Percentiles rank a stretch among this genome's conserved stretches.
These are phyloP conservation scores for Euphorbia lathyris DNA, from an alignment of 345 rosid species.

Conservation along the genomic window DNA sequence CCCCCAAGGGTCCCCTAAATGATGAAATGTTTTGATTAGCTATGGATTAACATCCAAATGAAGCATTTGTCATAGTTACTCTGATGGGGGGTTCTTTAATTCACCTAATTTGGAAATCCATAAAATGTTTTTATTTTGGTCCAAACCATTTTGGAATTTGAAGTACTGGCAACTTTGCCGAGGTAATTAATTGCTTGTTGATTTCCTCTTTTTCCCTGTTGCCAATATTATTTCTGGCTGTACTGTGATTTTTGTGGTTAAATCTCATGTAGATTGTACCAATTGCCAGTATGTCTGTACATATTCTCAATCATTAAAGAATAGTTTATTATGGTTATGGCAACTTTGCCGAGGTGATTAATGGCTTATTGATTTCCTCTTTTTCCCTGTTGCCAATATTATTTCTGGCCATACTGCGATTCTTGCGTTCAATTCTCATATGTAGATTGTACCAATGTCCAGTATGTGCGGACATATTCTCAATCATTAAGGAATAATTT, in stretches of 20 bases:
- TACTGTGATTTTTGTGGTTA: not conserved
- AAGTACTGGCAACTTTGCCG: slow-evolving; percentile 42
- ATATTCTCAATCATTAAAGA: not conserved
- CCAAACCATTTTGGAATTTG: not conserved
- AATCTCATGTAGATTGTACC: not conserved
- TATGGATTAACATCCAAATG: slow-evolving; percentile 63
- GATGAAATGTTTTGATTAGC: slow-evolving; percentile 52
- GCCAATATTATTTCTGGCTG: slow-evolving; percentile 28
- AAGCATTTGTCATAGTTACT: slow-evolving; percentile 83
- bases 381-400: slow-evolving; percentile 56
- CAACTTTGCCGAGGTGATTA: slow-evolving; percentile 52
- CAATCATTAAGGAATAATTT: not conserved
- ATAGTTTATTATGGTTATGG: not conserved
- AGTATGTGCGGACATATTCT: not conserved
- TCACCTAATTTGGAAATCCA: too few species aligned
- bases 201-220: slow-evolving; percentile 53
- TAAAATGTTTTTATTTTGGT: not conserved
- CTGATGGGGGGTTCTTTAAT: slow-evolving; percentile 44
- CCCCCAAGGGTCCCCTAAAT: slow-evolving; percentile 29
- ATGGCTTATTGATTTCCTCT: slow-evolving; percentile 31
- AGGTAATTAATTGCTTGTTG: slow-evolving; percentile 37
- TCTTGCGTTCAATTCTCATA: not conserved
- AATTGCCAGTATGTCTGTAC: not conserved
- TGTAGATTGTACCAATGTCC: not conserved
- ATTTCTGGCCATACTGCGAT: not conserved